phyloP scores from a whole-genome alignment of 257 asterid genomes.

The Marsdenia floribunda region DNA sequence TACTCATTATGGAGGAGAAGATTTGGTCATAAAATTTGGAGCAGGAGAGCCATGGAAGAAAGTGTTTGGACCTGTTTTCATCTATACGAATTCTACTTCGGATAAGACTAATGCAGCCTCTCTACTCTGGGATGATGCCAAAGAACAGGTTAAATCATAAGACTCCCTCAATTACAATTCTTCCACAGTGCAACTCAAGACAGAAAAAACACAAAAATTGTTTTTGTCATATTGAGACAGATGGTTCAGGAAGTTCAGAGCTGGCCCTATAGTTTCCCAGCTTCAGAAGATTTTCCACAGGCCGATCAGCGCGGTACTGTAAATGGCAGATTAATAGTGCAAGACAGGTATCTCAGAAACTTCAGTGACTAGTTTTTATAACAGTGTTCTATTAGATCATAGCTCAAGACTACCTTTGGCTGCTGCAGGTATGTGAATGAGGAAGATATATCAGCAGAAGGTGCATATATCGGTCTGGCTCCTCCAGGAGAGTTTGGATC shows the following conservation, averaged over 20 bases:
- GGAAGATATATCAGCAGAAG: slow-evolving; percentile 46
- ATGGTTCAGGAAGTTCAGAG: slow-evolving; percentile 37
- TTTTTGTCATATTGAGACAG: slow-evolving; percentile 15
- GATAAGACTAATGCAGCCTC: slow-evolving; percentile 24
- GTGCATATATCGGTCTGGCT: slow-evolving; percentile 78
- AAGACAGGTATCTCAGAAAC: slow-evolving; percentile 51
- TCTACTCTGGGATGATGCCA: slow-evolving; percentile 45
- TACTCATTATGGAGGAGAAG: slow-evolving; percentile 52
- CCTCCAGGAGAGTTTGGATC: slow-evolving; percentile 75
- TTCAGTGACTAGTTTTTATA: no score
- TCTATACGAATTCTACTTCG: slow-evolving; percentile 33
- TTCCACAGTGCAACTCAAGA: background rate
- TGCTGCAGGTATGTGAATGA: slow-evolving; percentile 22
- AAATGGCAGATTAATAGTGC: slow-evolving; percentile 57
- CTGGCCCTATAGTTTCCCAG: slow-evolving; percentile 88
- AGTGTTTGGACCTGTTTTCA: slow-evolving; percentile 56
- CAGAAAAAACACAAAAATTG: background rate
- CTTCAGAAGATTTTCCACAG: slow-evolving; percentile 59
- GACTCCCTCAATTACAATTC: background rate
- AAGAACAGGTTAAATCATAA: slow-evolving; percentile 25
- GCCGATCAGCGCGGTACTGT: slow-evolving; percentile 60
- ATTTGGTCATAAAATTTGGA: slow-evolving; percentile 36
- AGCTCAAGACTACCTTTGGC: background rate
- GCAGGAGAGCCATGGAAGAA: slow-evolving; percentile 47
- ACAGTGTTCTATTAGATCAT: no score